Evolutionary conservation across 352 stramenopile species (phyloP).

Genomic region (Globisporangium nagaii): DNA sequence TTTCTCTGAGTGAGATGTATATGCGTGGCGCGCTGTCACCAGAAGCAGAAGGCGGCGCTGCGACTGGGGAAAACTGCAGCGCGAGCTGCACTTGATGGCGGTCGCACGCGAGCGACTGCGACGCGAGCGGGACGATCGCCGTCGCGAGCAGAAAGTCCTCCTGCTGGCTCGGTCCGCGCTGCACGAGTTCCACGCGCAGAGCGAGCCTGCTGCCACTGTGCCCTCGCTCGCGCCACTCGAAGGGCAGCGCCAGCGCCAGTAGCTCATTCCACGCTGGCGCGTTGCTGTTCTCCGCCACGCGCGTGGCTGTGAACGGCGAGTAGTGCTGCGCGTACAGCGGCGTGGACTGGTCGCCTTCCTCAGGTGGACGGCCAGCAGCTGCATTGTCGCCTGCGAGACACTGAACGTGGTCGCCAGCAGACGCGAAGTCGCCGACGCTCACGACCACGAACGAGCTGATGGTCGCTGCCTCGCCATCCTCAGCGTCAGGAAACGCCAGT

Average conservation of each 20-base stretch:
- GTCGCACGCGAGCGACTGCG: constrained; percentile 10
- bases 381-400: constrained; percentile 1
- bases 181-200: constrained; percentile 56
- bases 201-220: constrained; percentile 4
- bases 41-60: neutral
- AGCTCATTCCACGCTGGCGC: constrained; percentile 63
- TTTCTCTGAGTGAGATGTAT: constrained; percentile 18
- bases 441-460: constrained; percentile 28
- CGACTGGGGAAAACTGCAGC: constrained; percentile 18
- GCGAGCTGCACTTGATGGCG: constrained; percentile 21
- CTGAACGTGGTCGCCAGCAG: neutral
- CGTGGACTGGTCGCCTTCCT: constrained; percentile 2
- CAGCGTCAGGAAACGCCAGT: neutral
- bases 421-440: constrained; percentile 18
- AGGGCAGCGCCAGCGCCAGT: constrained; percentile 44
- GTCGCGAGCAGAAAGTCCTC: constrained; percentile 50
- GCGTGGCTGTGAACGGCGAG: constrained; percentile 62
- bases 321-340: constrained; percentile 38
- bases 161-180: constrained; percentile 50
- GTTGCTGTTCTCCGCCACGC: constrained; percentile 36
- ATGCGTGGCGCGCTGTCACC: neutral
- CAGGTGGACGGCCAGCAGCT: constrained; percentile 6
- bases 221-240: constrained; percentile 23
- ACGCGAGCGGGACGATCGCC: constrained; percentile 19
- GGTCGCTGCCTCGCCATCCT: neutral